These are phyloP conservation scores for Diaporthe batatas DNA, from an alignment of 2,329 filamentous ascomycete genomes.

Conservation along the genomic window DNA sequence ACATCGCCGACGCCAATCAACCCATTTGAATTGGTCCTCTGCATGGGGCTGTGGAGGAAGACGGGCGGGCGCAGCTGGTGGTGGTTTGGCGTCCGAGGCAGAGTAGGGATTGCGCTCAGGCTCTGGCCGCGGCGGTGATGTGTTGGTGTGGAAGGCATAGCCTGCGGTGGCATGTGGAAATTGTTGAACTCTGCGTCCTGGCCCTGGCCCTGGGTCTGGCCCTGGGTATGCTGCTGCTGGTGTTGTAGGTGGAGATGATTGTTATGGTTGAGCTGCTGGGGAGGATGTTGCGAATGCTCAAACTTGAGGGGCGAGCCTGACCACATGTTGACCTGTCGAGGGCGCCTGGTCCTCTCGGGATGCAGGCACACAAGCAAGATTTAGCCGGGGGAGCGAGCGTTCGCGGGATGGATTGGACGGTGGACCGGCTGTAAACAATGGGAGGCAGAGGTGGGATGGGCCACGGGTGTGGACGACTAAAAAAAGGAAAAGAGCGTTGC, in stretches of 20 bases:
- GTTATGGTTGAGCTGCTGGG: conserved; percentile 10
- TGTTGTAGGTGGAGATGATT: neutral
- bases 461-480: conserved; percentile 18
- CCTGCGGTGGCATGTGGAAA: conserved; percentile 39
- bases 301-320: conserved; percentile 41
- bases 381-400: conserved; percentile 3
- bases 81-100: conserved; percentile 40
- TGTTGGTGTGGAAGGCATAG: conserved; percentile 41
- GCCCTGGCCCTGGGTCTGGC: neutral
- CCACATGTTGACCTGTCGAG: conserved; percentile 39
- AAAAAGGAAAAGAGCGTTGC: conserved; percentile 26
- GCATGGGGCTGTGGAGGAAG: conserved; percentile 41
- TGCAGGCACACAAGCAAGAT: conserved; percentile 23
- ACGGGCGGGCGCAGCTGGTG: conserved; percentile 40
- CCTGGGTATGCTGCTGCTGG: neutral
- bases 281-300: conserved; percentile 38
- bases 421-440: conserved; percentile 32
- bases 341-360: conserved; percentile 1
- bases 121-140: conserved; percentile 42
- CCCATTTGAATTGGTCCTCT: conserved; percentile 34
- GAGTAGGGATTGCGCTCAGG: conserved; percentile 35
- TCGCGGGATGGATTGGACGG: conserved; percentile 27
- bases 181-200: conserved; percentile 40
- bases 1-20: conserved; percentile 42
- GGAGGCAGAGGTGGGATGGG: conserved; percentile 28